Conservation (phyloP, 345 rosid species). For the Isatis tinctoria region DNA sequence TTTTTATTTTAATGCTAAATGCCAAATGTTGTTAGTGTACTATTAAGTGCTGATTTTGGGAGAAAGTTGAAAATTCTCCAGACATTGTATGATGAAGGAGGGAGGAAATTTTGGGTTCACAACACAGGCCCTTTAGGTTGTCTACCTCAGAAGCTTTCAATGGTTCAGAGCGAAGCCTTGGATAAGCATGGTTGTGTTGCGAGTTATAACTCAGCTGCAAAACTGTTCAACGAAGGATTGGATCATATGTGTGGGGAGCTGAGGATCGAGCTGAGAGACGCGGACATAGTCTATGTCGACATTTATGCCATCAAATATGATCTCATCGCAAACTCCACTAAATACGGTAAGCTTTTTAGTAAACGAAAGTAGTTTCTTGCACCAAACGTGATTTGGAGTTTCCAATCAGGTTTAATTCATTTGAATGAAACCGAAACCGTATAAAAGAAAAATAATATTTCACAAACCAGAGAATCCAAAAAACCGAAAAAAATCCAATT, state of each 20-base stretch:
- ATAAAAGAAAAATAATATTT: too few species aligned
- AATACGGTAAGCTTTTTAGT: constrained; percentile 41
- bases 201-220: constrained; percentile 59
- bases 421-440: too few species aligned
- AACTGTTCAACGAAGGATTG: constrained; percentile 58
- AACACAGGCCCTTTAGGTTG: constrained; percentile 93
- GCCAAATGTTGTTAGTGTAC: not conserved
- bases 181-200: constrained; percentile 59
- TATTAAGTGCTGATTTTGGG: not conserved
- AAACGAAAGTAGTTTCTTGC: not conserved
- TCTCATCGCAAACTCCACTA: constrained; percentile 57
- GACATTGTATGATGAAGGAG: constrained; percentile 60
- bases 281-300: constrained; percentile 62
- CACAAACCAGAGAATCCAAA: too few species aligned
- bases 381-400: too few species aligned
- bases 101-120: constrained; percentile 83
- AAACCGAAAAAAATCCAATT: too few species aligned
- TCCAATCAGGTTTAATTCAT: too few species aligned
- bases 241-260: constrained; percentile 41
- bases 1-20: not conserved
- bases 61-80: constrained; percentile 11
- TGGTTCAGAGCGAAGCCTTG: constrained; percentile 38
- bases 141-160: constrained; percentile 74
- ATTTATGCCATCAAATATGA: constrained; percentile 66
- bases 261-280: constrained; percentile 46